Evolutionary conservation across 805 yeast genomes (phyloP).

Genomic region (Cyberlindnera xylosilytica): DNA sequence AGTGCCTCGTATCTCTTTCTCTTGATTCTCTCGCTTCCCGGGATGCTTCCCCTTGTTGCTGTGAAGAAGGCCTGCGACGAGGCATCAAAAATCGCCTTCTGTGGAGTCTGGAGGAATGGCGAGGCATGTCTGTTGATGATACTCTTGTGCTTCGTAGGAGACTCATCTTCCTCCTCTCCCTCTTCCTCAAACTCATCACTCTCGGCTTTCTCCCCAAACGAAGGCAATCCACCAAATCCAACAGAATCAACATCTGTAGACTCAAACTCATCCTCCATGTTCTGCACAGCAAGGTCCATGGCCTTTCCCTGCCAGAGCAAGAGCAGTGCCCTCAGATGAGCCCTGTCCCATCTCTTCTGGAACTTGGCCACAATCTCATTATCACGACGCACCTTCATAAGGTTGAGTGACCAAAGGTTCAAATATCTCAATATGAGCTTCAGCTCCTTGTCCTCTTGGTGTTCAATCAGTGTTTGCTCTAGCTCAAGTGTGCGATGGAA

Average conservation of each 20-base stretch:
- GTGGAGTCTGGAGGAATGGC: slow-evolving; percentile 23
- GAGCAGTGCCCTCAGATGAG: slow-evolving; percentile 34
- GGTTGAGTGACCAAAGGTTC: slow-evolving; percentile 33
- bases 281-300: no score
- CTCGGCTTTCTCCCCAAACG: not conserved
- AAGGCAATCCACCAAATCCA: not conserved
- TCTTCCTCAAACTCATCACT: slow-evolving; percentile 5
- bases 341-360: slow-evolving; percentile 38
- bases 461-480: slow-evolving; percentile 16
- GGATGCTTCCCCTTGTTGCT: slow-evolving; percentile 26
- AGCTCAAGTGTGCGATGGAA: slow-evolving; percentile 18
- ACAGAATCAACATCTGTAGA: not conserved
- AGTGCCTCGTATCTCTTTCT: slow-evolving; percentile 34
- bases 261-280: not conserved
- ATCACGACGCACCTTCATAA: slow-evolving; percentile 33
- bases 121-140: not conserved
- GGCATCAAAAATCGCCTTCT: slow-evolving; percentile 12
- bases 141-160: slow-evolving; percentile 21
- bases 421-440: slow-evolving; percentile 24
- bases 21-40: slow-evolving; percentile 37
- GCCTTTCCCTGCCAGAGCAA: slow-evolving; percentile 32
- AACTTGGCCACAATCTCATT: slow-evolving; percentile 32
- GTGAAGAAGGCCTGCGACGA: not conserved
- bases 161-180: slow-evolving; percentile 19
- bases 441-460: slow-evolving; percentile 25